phyloP scores from a whole-genome alignment of 169 alveolate species.

The Toxoplasma gondii region DNA sequence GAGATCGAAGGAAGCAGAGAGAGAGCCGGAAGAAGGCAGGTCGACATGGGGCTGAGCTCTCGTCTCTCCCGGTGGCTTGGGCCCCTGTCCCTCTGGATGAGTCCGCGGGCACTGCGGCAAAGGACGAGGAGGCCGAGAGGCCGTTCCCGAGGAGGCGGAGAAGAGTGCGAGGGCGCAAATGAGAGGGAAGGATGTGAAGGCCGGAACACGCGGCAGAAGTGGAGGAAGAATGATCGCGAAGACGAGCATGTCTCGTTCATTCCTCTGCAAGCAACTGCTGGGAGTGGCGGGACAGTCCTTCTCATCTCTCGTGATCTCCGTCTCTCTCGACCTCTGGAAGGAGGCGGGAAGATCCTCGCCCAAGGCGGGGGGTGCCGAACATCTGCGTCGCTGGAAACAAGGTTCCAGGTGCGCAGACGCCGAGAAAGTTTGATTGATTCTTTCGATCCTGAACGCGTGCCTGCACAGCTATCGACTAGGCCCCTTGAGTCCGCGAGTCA shows the following conservation, averaged over 20 bases:
- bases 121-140: neutral
- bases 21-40: neutral
- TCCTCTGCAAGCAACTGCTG: constrained; percentile 52
- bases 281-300: constrained; percentile 58
- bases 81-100: neutral
- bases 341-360: constrained; percentile 47
- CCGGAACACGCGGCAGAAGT: neutral
- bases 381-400: neutral
- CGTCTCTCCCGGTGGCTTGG: neutral
- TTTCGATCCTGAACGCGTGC: neutral
- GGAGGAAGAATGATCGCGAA: neutral
- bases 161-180: neutral
- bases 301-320: constrained; percentile 24
- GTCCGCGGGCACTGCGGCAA: neutral
- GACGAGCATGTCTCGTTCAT: neutral
- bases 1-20: neutral
- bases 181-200: neutral
- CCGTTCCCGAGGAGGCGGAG: neutral
- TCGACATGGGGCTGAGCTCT: neutral
- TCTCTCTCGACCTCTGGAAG: constrained; percentile 36
- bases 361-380: constrained; percentile 59
- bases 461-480: neutral
- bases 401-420: neutral
- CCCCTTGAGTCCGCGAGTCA: neutral
- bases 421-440: neutral